These are phyloP conservation scores for Fusarium miscanthi DNA, from an alignment of 2,329 filamentous ascomycete species.

Conservation along the genomic window DNA sequence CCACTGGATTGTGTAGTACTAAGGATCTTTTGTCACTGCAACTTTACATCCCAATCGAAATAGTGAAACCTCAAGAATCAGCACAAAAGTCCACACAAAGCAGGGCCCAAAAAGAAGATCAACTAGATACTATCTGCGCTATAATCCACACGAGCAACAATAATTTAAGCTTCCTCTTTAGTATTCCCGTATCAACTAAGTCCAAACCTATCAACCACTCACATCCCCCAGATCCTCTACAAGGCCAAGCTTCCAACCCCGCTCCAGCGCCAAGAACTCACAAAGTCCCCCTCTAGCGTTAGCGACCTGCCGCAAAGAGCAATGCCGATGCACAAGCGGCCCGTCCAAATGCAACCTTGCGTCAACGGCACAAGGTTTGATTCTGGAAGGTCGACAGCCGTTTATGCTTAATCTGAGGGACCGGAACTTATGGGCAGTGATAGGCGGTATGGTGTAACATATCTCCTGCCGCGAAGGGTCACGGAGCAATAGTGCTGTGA, in stretches of 20 bases:
- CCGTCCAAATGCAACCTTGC: conserved; percentile 21
- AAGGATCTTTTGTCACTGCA: not conserved
- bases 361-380: conserved; percentile 17
- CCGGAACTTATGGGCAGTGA: conserved; percentile 11
- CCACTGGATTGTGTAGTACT: fast-evolving
- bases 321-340: conserved; percentile 33
- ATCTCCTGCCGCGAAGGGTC: conserved; percentile 26
- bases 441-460: conserved; percentile 1
- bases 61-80: not conserved
- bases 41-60: not conserved
- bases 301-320: conserved; percentile 32
- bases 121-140: not conserved
- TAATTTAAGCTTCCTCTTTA: not conserved
- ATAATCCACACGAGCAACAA: not conserved
- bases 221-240: not conserved
- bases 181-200: not conserved
- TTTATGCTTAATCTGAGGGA: conserved; percentile 13
- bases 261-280: conserved; percentile 27
- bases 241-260: conserved; percentile 8
- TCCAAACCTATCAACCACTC: not conserved
- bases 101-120: not conserved
- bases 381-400: conserved; percentile 28
- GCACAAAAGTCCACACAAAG: not conserved
- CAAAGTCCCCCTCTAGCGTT: conserved; percentile 24
- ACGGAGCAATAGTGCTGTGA: not conserved